These are phyloP conservation scores for Aegilops bicornis DNA, from an alignment of 176 grass and related monocot species.

Conservation along the genomic window DNA sequence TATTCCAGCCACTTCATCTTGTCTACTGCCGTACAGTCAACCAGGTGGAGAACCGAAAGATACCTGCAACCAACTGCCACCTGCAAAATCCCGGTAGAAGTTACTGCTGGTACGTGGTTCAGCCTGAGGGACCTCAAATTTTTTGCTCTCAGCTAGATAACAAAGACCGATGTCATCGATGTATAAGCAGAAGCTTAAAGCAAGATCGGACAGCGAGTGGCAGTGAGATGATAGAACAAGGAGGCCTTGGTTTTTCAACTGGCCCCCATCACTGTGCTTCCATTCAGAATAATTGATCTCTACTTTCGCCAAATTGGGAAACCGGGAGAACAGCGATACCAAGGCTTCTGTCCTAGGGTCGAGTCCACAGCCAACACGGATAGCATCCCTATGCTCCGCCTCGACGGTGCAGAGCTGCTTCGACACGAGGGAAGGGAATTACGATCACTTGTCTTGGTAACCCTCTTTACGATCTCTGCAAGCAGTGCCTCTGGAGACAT, in stretches of 20 bases:
- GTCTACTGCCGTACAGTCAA: slow-evolving; percentile 50
- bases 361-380: slow-evolving; percentile 44
- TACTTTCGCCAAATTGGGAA: slow-evolving; percentile 56
- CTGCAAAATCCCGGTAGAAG: slow-evolving; percentile 47
- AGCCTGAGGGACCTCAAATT: slow-evolving; percentile 54
- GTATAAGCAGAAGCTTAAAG: slow-evolving; percentile 65
- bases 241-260: slow-evolving; percentile 56
- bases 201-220: slow-evolving; percentile 44
- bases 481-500: slow-evolving; percentile 24
- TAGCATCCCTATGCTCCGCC: slow-evolving; percentile 42
- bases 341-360: slow-evolving; percentile 46
- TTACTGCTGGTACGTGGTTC: slow-evolving; percentile 41
- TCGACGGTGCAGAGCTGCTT: slow-evolving; percentile 46
- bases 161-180: slow-evolving; percentile 50
- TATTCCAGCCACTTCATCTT: slow-evolving; percentile 63
- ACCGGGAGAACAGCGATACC: slow-evolving; percentile 37
- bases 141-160: slow-evolving; percentile 40
- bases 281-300: slow-evolving; percentile 73
- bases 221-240: slow-evolving; percentile 49
- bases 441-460: slow-evolving; percentile 37
- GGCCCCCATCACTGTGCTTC: slow-evolving; percentile 40
- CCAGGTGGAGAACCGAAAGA: slow-evolving; percentile 52
- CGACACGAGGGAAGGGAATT: slow-evolving; percentile 57
- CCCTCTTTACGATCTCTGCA: slow-evolving; percentile 54
- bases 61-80: slow-evolving; percentile 60